phyloP scores from a whole-genome alignment of 106 monocot species.

The Agapanthus africanus region DNA sequence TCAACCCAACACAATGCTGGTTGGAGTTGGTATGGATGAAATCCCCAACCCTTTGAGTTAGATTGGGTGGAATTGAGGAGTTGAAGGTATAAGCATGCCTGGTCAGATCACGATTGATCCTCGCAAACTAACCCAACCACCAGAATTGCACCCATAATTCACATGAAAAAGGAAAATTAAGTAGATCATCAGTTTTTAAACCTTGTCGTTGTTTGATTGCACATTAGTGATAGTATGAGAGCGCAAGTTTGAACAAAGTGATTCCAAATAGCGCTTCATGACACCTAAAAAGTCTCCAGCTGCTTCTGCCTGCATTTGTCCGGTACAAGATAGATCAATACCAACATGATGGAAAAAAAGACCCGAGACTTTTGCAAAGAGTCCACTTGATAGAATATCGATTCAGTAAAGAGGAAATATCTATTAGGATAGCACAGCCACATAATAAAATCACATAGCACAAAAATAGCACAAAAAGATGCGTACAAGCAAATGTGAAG shows the following conservation, averaged over 20 bases:
- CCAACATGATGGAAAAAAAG: neutral
- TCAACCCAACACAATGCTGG: no score
- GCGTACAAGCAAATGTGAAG: neutral
- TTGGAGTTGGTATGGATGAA: no score
- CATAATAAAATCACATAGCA: neutral
- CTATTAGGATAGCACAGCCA: neutral
- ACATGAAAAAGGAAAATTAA: neutral
- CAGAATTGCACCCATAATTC: neutral
- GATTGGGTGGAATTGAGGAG: no score
- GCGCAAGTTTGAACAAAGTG: conserved; percentile 46
- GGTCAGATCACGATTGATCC: no score
- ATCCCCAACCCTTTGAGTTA: no score
- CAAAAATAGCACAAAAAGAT: neutral
- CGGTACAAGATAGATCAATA: neutral
- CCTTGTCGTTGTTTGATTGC: conserved; percentile 52
- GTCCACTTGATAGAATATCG: neutral
- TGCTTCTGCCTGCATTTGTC: conserved; percentile 34
- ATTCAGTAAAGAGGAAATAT: neutral
- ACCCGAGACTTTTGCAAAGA: neutral
- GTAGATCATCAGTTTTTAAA: conserved; percentile 11
- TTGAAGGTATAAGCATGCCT: no score
- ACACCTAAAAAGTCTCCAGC: conserved; percentile 38
- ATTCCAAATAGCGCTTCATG: conserved; percentile 37
- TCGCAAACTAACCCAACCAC: neutral
- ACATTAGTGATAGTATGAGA: conserved; percentile 48